Evolutionary conservation across 2,329 filamentous ascomycete species (phyloP), one percentile per base, ranked within the genome.

Genomic region (Arachnopeziza araneosa): DNA sequence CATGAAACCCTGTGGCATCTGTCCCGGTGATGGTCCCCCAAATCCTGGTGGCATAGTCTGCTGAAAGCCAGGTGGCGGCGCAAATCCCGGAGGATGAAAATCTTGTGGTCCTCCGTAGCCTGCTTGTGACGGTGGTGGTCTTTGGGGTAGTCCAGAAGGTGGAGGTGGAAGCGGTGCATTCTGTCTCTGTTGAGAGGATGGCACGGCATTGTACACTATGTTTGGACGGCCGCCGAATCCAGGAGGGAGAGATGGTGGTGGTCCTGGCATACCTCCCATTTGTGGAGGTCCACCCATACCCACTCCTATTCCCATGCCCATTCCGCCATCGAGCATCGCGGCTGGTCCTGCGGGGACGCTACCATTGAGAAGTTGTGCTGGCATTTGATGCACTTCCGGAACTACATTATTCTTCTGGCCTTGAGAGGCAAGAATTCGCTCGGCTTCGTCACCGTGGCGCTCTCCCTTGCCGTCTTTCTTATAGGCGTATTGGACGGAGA

Each of bases 401-500:
- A 91, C 85, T 62, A 99, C 90, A 70, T 96, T 96, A 75, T 97
- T 91, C 73, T 93, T 93, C 77, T 93, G 93, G 60, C 93, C 95
- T 76, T 97, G 90, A 26, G 89, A 87, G 30, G 95, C 95, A 53
- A 99, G 84, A 79, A 91, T 89, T 71, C 95, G 83, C 77, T 99
- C 95, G 30, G 95, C 95, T 68, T 92, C 84, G 73, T 99, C 95
- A 69, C 95, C 95, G 73, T 99, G 95, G 60, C 95, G 83, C 77
- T 98, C 93, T 68, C 93, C 93, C 78, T 96, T 96, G 67, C 95
- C 95, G 71, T 99, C 95, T 77, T 98, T 98, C 82, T 99, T 99
- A 83, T 96, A 98, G 49, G 95, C 95, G 75, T 98, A 99, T 76
- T 98, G 93, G 52, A 99, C 95, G 2, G 89, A 90, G 68, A 98